Base-by-base conservation (phyloP, 2,329 filamentous ascomycete species). In the Rhinocladiella mackenziei region DNA sequence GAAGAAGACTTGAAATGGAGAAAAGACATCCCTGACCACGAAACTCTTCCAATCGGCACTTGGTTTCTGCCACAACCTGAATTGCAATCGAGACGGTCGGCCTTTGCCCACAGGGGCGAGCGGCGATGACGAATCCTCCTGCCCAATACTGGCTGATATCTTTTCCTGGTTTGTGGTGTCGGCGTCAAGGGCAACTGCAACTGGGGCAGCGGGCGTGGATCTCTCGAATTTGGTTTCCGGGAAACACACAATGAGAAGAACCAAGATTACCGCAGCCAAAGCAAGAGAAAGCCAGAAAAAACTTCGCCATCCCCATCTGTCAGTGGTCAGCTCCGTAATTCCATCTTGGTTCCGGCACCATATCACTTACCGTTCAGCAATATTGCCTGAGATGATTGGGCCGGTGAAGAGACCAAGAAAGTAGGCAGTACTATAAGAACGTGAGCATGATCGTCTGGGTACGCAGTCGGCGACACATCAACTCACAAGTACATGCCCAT, bases 401-500 rank as follows among this genome's bases (percentile, higher is more conserved):
- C 69, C 75, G 38, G 76, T 56, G 67, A 68, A 34, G 11, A 28
- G 17, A 2, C 76, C 78, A 65, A 81, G 80, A 59, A 81, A 82
- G 10, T 73, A 66, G 0, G 73, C 72, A 64, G 80, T 82, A 58
- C 35, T 35, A 11, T 36, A 17, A 44, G 34, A 44, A 60, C 61
- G 53, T 83, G 77, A 2, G 74, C 72, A 4, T 78, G n/a, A 26
- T 22, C 18, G 22, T 9, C 36, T 11, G 77, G 1, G 77, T 78
- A 38, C 77, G 76, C 5, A 74, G 78, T 33, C 81, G 68, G 1
- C 78, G 78, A 56, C n/a, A 15, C 11, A 8, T 80, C 80, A 7
- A 82, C 81, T 82, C 0, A 76, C 53, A 65, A 8, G 77, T 67
- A 45, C 66, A 78, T 32, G 72, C 78, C 4, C 76, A 80, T 77